Evolutionary conservation across 2,329 filamentous ascomycete genomes (phyloP).

Genomic region (Ophiostoma sp.): DNA sequence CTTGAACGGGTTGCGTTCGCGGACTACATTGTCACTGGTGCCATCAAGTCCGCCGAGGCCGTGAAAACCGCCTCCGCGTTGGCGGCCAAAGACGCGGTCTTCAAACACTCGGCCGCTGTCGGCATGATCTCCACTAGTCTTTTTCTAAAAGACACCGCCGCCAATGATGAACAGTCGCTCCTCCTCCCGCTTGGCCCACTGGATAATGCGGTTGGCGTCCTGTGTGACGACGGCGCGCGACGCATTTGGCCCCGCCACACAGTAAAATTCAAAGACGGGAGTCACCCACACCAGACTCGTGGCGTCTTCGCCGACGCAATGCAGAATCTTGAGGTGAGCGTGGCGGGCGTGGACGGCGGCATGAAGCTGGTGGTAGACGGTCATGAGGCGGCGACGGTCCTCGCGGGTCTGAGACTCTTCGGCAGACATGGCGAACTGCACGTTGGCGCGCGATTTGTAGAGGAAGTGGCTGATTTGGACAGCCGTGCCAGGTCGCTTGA

Average conservation of each 20-base stretch:
- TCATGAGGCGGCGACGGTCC: constrained; percentile 71
- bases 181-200: constrained; percentile 90
- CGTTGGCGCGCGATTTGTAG: constrained; percentile 91
- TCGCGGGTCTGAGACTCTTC: constrained; percentile 41
- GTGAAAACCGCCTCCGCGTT: not conserved
- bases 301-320: constrained; percentile 71
- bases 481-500: constrained; percentile 59
- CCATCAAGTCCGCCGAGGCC: not conserved
- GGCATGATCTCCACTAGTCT: not conserved
- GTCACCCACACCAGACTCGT: constrained; percentile 89
- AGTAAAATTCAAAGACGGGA: constrained; percentile 89
- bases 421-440: constrained; percentile 93
- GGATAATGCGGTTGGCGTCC: constrained; percentile 83
- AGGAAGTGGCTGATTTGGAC: constrained; percentile 83
- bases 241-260: constrained; percentile 77
- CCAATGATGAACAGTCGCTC: constrained; percentile 95
- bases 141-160: constrained; percentile 73
- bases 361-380: constrained; percentile 82
- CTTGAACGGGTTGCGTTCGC: not conserved
- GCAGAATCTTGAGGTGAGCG: constrained; percentile 81
- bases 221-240: constrained; percentile 69
- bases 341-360: constrained; percentile 81
- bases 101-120: not conserved
- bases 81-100: not conserved
- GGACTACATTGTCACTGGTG: not conserved